Conservation (phyloP, 1,284 basidiomycete genomes). For the Apiotrichum gamsii region DNA sequence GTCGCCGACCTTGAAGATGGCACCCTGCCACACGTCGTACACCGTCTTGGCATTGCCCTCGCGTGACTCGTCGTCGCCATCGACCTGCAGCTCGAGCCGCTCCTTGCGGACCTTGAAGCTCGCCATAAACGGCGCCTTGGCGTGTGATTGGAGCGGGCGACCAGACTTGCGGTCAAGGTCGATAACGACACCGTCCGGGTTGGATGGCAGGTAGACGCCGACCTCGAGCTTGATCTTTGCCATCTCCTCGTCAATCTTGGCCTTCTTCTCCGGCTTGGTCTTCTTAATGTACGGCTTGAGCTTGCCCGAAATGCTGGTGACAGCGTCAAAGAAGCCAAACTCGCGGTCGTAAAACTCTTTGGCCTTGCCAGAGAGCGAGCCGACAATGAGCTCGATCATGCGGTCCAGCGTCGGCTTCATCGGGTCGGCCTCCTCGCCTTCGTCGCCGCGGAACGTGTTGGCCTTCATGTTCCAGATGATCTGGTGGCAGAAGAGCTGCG, state of each 20-base stretch:
- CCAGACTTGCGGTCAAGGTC: conserved; percentile 97
- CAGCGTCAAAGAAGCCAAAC: conserved; percentile 92
- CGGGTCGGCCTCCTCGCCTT: conserved; percentile 66
- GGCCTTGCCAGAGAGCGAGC: conserved; percentile 83
- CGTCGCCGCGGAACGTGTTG: conserved; percentile 90
- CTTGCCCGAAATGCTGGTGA: conserved; percentile 96
- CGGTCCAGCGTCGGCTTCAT: conserved; percentile 91
- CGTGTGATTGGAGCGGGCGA: conserved; percentile 91
- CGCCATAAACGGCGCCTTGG: conserved; percentile 99
- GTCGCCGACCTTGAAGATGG: conserved; percentile 99
- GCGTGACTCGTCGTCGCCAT: conserved; percentile 17
- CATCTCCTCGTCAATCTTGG: conserved; percentile 98
- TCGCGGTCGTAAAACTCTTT: conserved; percentile 88
- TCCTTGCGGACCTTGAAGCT: conserved; percentile 96
- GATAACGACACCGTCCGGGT: conserved; percentile 92
- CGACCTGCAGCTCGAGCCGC: conserved; percentile 50
- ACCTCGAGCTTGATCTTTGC: conserved; percentile 85
- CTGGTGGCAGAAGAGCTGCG: conserved; percentile 97
- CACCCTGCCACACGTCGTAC: conserved; percentile 93
- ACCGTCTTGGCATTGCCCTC: conserved; percentile 50
- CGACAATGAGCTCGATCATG: conserved; percentile 76
- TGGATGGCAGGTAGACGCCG: conserved; percentile 94
- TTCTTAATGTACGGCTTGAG: conserved; percentile 95
- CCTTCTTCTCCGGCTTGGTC: conserved; percentile 95
- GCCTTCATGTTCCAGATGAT: conserved; percentile 99